Percentiles rank a stretch among this genome's conserved stretches.
These are phyloP conservation scores for Selaginella tamariscina DNA, from an alignment of 75 land plant genomes.

Conservation along the genomic window DNA sequence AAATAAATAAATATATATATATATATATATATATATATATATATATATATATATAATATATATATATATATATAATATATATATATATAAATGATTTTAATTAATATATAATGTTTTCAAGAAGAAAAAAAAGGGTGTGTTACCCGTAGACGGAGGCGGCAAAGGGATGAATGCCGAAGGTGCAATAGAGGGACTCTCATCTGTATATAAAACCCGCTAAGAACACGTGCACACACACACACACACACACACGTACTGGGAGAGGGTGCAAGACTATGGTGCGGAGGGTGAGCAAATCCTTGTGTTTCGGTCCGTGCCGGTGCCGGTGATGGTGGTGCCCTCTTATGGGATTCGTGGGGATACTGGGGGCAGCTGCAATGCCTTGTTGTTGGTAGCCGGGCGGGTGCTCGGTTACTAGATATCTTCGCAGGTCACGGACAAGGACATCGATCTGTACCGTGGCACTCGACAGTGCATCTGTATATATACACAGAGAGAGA, in stretches of 20 bases:
- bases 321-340: neutral
- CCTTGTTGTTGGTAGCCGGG: neutral
- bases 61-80: neutral
- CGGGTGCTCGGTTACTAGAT: neutral
- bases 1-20: neutral
- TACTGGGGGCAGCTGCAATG: too few relatives aligned
- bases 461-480: too few relatives aligned
- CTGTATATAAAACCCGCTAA: neutral
- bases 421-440: neutral
- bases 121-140: neutral
- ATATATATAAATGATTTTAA: neutral
- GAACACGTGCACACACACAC: neutral
- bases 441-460: neutral
- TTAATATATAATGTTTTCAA: too few relatives aligned
- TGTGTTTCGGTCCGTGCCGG: too few relatives aligned
- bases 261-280: conserved; percentile 53
- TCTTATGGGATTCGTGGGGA: neutral
- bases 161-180: neutral
- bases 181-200: neutral
- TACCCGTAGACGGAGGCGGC: neutral
- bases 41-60: neutral
- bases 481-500: too few relatives aligned
- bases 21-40: neutral
- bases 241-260: conserved; percentile 40
- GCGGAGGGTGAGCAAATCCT: neutral